Conservation (phyloP, 2,329 filamentous ascomycete genomes). For the Penicillium occitanis region DNA sequence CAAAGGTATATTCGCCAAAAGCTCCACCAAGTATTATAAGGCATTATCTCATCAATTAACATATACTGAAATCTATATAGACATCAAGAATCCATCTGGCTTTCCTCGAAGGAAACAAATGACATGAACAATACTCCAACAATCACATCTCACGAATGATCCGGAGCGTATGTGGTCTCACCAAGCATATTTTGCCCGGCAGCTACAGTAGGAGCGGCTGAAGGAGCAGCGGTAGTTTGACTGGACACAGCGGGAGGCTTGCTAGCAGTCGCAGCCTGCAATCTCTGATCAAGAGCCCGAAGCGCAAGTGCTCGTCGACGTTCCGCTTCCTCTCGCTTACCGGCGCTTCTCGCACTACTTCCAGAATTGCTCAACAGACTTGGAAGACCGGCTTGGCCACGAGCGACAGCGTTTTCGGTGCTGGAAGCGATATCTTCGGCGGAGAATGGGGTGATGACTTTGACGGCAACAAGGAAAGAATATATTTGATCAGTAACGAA, state of each 20-base stretch:
- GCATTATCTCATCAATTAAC: constrained; percentile 13
- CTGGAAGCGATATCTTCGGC: constrained; percentile 73
- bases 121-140: not conserved
- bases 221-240: constrained; percentile 32
- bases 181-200: constrained; percentile 61
- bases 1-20: not conserved
- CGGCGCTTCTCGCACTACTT: constrained; percentile 50
- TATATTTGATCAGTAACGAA: constrained; percentile 74
- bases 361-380: constrained; percentile 55
- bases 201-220: constrained; percentile 56
- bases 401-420: constrained; percentile 67
- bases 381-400: constrained; percentile 61
- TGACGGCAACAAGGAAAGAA: constrained; percentile 69
- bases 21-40: not conserved
- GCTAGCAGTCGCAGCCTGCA: constrained; percentile 74
- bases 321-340: constrained; percentile 87
- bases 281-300: constrained; percentile 85
- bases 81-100: constrained; percentile 6
- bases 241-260: constrained; percentile 38
- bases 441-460: constrained; percentile 81
- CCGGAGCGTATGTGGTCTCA: constrained; percentile 69
- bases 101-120: not conserved
- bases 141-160: constrained; percentile 45
- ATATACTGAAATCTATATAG: constrained; percentile 13
- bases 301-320: constrained; percentile 82